Percentiles rank a stretch among this genome's conserved stretches.
These are phyloP conservation scores for Tetraselmis striata DNA, from an alignment of 139 green algal genomes.

Conservation along the genomic window DNA sequence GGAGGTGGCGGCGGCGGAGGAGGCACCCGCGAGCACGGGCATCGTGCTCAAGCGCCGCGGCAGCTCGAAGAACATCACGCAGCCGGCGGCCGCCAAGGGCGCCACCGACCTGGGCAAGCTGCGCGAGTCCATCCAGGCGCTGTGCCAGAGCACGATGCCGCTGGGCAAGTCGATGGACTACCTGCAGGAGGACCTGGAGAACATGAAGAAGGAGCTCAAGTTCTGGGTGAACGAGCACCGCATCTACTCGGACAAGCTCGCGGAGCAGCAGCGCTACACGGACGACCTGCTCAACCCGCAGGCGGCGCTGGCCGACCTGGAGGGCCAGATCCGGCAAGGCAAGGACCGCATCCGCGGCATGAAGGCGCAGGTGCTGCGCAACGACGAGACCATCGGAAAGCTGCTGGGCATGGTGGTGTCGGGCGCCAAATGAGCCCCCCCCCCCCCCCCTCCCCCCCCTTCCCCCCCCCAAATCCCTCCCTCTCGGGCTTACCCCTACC, in stretches of 20 bases:
- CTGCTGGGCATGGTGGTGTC: slow-evolving; percentile 33
- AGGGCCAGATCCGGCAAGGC: slow-evolving; percentile 19
- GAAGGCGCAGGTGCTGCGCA: slow-evolving; percentile 39
- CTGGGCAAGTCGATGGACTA: slow-evolving; percentile 63
- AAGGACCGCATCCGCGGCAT: slow-evolving; percentile 34
- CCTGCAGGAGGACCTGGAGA: slow-evolving; percentile 55
- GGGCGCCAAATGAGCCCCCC: neutral
- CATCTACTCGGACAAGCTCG: slow-evolving; percentile 46
- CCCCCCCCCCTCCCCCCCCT: neutral
- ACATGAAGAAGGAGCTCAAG: slow-evolving; percentile 43
- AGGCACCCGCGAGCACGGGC: slow-evolving; percentile 25
- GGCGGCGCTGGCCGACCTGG: slow-evolving; percentile 9
- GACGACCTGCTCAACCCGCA: neutral
- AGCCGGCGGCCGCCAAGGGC: slow-evolving; percentile 7
- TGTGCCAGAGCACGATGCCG: slow-evolving; percentile 55
- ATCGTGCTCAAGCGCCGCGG: slow-evolving; percentile 46
- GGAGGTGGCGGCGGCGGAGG: neutral
- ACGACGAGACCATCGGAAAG: slow-evolving; percentile 43
- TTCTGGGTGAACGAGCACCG: slow-evolving; percentile 56
- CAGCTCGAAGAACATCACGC: neutral
- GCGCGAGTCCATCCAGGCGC: slow-evolving; percentile 49
- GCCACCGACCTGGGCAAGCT: slow-evolving; percentile 33
- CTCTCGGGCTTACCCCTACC: too few species aligned
- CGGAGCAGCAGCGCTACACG: slow-evolving; percentile 17
- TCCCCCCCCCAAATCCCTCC: neutral